A percentile compares a stretch with the other conserved stretches of the same genome.
Evolutionary conservation across 768 basidiomycete genomes (phyloP).

Genomic region (Kwoniella dendrophila): DNA sequence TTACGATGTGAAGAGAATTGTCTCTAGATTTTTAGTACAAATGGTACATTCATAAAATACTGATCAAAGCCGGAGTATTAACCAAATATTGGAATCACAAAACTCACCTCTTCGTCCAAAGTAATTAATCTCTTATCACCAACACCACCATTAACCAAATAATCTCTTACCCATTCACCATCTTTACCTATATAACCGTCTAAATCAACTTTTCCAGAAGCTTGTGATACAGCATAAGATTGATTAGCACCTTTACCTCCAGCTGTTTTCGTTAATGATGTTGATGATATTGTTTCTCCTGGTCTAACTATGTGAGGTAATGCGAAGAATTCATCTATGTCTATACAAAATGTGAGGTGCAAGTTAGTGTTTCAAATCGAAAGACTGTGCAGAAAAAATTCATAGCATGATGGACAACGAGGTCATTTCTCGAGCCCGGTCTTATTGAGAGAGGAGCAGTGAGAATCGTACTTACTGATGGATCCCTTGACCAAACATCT

Average conservation of each 20-base stretch:
- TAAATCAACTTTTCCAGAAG: constrained; percentile 49
- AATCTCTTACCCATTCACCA: constrained; percentile 46
- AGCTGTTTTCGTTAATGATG: constrained; percentile 48
- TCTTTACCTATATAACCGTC: constrained; percentile 55
- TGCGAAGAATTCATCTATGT: constrained; percentile 55
- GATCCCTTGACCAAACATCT: constrained; percentile 52
- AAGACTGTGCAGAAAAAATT: background rate
- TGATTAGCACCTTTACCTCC: constrained; percentile 60
- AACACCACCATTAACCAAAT: constrained; percentile 50
- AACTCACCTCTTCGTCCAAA: constrained; percentile 44
- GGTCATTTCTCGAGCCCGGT: background rate
- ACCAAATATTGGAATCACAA: background rate
- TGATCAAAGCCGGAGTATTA: too few species aligned
- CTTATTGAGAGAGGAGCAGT: background rate
- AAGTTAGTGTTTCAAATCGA: too few species aligned
- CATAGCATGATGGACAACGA: background rate
- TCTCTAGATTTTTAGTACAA: too few species aligned
- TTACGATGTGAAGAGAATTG: too few species aligned
- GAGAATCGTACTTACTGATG: constrained; percentile 42
- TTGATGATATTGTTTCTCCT: constrained; percentile 59
- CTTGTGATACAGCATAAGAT: constrained; percentile 56
- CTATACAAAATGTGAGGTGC: too few species aligned
- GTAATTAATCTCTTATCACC: constrained; percentile 34
- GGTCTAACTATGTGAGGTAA: constrained; percentile 51
- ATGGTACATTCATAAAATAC: too few species aligned